Evolutionary conservation across 257 asterid species (phyloP).

Genomic region (Capsicum rhomboideum): DNA sequence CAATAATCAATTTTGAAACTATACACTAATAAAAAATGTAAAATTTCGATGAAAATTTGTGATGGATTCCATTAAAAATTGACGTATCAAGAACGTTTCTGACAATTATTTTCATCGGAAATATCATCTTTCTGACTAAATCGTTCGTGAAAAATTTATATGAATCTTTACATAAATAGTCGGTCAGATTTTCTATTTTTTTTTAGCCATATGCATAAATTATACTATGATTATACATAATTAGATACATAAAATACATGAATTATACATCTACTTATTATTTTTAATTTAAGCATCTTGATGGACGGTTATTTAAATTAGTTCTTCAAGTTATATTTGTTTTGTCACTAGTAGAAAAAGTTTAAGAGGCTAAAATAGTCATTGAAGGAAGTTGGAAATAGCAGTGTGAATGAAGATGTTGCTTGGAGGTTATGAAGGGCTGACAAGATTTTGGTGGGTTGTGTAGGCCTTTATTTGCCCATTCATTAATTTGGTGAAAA

Average conservation of each 20-base stretch:
- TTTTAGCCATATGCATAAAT: no score
- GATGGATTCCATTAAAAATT: not conserved
- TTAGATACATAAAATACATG: no score
- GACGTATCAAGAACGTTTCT: not conserved
- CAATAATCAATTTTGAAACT: no score
- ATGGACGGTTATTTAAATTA: no score
- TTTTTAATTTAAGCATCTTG: no score
- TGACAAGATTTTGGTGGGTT: not conserved
- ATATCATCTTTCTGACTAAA: not conserved
- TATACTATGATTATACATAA: no score
- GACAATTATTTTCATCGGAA: not conserved
- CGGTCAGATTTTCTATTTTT: no score
- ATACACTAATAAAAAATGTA: not conserved
- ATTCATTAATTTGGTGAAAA: not conserved
- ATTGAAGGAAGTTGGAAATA: not conserved
- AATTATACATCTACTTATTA: no score
- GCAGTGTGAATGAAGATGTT: not conserved
- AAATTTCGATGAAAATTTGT: not conserved
- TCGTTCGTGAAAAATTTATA: fast-evolving
- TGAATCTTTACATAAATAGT: not conserved
- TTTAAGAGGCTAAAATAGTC: not conserved
- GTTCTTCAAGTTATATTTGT: not conserved
- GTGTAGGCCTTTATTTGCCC: not conserved
- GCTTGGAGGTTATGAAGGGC: not conserved
- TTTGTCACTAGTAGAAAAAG: not conserved